Conservation (phyloP, 139 green algal genomes). For the Micractinium conductrix region DNA sequence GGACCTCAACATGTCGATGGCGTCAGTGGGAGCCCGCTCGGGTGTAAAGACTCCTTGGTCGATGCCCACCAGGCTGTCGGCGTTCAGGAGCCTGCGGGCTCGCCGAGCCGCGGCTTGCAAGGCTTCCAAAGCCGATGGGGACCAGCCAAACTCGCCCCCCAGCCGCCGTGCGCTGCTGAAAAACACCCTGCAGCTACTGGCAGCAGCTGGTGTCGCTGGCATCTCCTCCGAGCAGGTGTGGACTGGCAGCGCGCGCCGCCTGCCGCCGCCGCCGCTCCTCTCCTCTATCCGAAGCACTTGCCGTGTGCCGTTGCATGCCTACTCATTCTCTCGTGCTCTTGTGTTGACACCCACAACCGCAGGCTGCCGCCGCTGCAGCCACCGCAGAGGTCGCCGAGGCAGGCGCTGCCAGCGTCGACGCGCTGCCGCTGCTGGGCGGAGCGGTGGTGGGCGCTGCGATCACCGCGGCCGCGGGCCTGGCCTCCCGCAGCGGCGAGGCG, state of each 20-base stretch:
- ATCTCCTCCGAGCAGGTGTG: slow-evolving; percentile 6
- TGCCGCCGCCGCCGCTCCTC: slow-evolving; percentile 2
- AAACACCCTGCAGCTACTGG: slow-evolving; percentile 4
- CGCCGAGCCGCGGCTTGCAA: too few species aligned
- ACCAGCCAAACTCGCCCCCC: background rate
- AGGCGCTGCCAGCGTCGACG: background rate
- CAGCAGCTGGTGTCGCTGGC: background rate
- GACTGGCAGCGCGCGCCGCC: background rate
- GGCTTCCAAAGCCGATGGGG: too few species aligned
- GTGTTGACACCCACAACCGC: background rate
- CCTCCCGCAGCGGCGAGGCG: background rate
- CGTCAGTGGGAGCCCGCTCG: too few species aligned
- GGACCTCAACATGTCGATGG: too few species aligned
- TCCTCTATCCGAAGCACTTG: too few species aligned
- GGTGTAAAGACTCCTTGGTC: too few species aligned
- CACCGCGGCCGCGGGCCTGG: background rate
- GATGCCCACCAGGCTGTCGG: too few species aligned
- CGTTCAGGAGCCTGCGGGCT: too few species aligned
- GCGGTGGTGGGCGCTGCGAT: slow-evolving; percentile 10
- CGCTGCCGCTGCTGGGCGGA: slow-evolving; percentile 8
- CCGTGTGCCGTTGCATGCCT: too few species aligned
- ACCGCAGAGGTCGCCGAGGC: background rate
- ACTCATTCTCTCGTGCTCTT: background rate
- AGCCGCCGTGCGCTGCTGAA: slow-evolving; percentile 7
- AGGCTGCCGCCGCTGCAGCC: slow-evolving; percentile 9